These are phyloP conservation scores for Tuber brumale DNA, from an alignment of 495 filamentous ascomycete genomes.

Conservation along the genomic window DNA sequence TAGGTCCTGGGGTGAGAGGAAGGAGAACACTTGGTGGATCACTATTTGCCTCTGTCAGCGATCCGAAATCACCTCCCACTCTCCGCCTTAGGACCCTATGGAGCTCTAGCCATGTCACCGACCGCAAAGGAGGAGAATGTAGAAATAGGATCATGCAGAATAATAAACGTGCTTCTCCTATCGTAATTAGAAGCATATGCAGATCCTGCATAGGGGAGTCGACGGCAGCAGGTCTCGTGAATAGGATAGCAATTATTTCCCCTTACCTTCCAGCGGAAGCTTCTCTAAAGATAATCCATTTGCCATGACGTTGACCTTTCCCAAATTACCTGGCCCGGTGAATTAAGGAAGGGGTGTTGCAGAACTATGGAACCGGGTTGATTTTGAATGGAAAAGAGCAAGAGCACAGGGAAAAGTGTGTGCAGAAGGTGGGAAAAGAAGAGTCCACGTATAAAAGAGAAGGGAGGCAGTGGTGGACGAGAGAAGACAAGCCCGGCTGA, in stretches of 20 bases:
- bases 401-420: not conserved
- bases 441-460: not conserved
- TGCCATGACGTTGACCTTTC: conserved; percentile 21
- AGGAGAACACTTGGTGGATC: conserved; percentile 38
- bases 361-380: not conserved
- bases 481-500: not conserved
- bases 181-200: not conserved
- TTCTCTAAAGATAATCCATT: conserved; percentile 28
- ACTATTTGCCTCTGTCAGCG: conserved; percentile 23
- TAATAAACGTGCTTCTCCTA: not conserved
- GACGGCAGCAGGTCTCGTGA: not conserved
- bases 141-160: not conserved
- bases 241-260: not conserved
- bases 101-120: not conserved
- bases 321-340: not conserved
- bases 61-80: not conserved
- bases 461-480: not conserved
- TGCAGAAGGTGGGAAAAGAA: not conserved
- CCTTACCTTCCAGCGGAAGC: conserved; percentile 37
- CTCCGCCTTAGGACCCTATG: not conserved
- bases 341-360: not conserved
- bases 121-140: not conserved
- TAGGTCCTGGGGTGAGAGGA: conserved; percentile 26
- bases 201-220: not conserved
- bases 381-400: not conserved